A percentile compares a stretch with the other conserved stretches of the same genome.
Evolutionary conservation across 345 rosid genomes (phyloP).

Genomic region (Bruguiera parviflora): DNA sequence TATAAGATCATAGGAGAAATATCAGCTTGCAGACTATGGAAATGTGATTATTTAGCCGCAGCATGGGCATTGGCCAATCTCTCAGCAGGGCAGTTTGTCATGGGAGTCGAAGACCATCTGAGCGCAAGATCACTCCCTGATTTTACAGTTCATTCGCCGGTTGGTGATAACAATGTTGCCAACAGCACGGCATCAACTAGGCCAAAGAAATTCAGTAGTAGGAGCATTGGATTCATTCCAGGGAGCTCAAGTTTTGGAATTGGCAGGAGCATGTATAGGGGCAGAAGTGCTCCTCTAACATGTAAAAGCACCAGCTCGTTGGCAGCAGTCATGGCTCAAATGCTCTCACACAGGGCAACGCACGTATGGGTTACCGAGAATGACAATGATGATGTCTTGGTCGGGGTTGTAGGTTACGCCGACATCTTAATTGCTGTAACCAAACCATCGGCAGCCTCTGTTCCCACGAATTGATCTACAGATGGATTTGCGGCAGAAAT

Average conservation of each 20-base stretch:
- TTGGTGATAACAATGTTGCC: constrained; percentile 25
- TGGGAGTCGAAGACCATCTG: constrained; percentile 86
- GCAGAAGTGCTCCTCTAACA: constrained; percentile 92
- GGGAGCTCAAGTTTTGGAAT: constrained; percentile 49
- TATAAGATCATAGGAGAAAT: constrained; percentile 84
- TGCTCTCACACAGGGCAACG: constrained; percentile 91
- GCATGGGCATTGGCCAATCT: constrained; percentile 96
- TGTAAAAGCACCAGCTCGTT: constrained; percentile 76
- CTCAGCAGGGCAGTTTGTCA: constrained; percentile 88
- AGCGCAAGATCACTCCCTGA: constrained; percentile 59
- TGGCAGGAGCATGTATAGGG: constrained; percentile 87
- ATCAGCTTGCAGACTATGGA: constrained; percentile 91
- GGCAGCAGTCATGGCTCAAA: constrained; percentile 98
- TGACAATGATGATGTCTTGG: constrained; percentile 69
- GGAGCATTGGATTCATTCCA: constrained; percentile 83
- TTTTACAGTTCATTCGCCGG: constrained; percentile 42
- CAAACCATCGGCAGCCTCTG: constrained; percentile 47
- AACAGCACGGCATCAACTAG: constrained; percentile 41
- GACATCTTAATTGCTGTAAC: constrained; percentile 86
- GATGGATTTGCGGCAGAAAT: constrained; percentile 42
- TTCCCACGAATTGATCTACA: constrained; percentile 36
- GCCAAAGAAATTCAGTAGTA: constrained; percentile 75
- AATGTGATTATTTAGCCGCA: constrained; percentile 84
- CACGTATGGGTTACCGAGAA: constrained; percentile 94
- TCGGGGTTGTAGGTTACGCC: constrained; percentile 80